Percentiles rank a stretch among this genome's conserved stretches.
Conservation (phyloP, 352 stramenopile species). For the Phytopythium sindhum region DNA sequence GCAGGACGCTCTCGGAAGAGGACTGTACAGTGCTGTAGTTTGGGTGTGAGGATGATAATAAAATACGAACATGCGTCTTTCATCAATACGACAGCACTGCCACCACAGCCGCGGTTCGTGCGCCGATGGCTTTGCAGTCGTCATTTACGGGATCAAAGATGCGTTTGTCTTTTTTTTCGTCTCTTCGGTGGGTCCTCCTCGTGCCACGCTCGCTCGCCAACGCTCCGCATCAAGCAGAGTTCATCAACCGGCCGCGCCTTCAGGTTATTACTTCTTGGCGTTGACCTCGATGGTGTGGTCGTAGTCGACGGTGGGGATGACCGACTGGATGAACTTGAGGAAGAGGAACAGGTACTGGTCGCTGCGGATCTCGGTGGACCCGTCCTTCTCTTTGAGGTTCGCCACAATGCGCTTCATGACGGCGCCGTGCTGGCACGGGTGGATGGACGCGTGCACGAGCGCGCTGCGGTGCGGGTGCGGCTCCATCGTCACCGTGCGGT, state of each 20-base stretch:
- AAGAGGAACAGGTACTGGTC: constrained; percentile 99
- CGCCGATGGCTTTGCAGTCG: background rate
- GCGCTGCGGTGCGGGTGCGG: constrained; percentile 91
- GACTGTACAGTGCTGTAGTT: background rate
- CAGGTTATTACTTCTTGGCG: constrained; percentile 41
- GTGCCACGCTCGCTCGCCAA: too few relatives aligned
- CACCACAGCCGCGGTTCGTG: background rate
- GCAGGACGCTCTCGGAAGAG: background rate
- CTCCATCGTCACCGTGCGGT: constrained; percentile 99
- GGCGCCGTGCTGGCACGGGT: constrained; percentile 97
- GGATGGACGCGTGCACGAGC: constrained; percentile 93
- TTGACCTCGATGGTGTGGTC: constrained; percentile 99
- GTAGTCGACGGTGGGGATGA: constrained; percentile 99
- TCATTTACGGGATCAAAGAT: background rate
- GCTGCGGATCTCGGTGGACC: constrained; percentile 66
- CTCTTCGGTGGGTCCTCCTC: too few relatives aligned
- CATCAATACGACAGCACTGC: background rate
- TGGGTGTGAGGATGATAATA: background rate
- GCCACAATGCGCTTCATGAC: constrained; percentile 98
- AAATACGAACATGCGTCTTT: background rate
- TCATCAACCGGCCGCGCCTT: too few relatives aligned
- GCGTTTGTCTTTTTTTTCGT: background rate
- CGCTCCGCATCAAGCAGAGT: too few relatives aligned
- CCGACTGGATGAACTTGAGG: constrained; percentile 99
- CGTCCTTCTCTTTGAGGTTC: constrained; percentile 84